These are phyloP conservation scores for Umbilicaria muhlenbergii DNA, from an alignment of 495 filamentous ascomycete genomes.

Conservation along the genomic window DNA sequence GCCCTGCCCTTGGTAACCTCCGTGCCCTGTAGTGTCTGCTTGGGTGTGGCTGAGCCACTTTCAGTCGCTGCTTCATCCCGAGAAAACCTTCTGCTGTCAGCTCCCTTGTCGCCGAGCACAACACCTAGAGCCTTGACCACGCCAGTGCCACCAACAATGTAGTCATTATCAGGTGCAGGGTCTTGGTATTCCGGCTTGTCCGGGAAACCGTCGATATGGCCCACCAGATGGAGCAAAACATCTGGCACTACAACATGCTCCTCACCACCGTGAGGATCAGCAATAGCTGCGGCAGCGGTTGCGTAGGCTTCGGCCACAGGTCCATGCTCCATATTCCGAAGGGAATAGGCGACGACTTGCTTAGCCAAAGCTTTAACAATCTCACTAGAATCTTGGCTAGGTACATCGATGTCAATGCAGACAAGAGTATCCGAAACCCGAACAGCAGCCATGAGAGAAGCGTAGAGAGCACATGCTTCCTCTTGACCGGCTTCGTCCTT, in stretches of 20 bases:
- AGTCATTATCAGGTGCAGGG: slow-evolving; percentile 74
- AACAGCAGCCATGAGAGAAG: slow-evolving; percentile 77
- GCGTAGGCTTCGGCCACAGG: slow-evolving; percentile 12
- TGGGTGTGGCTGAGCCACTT: slow-evolving; percentile 42
- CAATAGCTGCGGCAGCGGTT: slow-evolving; percentile 31
- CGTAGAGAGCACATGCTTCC: slow-evolving; percentile 87
- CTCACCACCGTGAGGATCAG: slow-evolving; percentile 21
- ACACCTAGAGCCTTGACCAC: slow-evolving; percentile 89
- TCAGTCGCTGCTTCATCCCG: slow-evolving; percentile 20
- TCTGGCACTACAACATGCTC: slow-evolving; percentile 40
- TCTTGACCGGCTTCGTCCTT: slow-evolving; percentile 61
- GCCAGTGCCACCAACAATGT: slow-evolving; percentile 89
- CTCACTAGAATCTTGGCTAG: slow-evolving; percentile 59
- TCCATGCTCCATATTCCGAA: slow-evolving; percentile 70
- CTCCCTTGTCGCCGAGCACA: slow-evolving; percentile 61
- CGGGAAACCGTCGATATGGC: slow-evolving; percentile 32
- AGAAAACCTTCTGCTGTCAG: slow-evolving; percentile 24
- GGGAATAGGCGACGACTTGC: slow-evolving; percentile 83
- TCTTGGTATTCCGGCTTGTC: slow-evolving; percentile 49
- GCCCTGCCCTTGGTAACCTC: slow-evolving; percentile 47
- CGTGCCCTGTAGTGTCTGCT: slow-evolving; percentile 25
- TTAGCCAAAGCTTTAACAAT: slow-evolving; percentile 86
- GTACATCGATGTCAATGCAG: slow-evolving; percentile 83
- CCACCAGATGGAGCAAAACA: slow-evolving; percentile 51
- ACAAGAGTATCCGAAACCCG: slow-evolving; percentile 72